phyloP scores from a whole-genome alignment of 495 filamentous ascomycete species.

The Penicillium cinerascens region DNA sequence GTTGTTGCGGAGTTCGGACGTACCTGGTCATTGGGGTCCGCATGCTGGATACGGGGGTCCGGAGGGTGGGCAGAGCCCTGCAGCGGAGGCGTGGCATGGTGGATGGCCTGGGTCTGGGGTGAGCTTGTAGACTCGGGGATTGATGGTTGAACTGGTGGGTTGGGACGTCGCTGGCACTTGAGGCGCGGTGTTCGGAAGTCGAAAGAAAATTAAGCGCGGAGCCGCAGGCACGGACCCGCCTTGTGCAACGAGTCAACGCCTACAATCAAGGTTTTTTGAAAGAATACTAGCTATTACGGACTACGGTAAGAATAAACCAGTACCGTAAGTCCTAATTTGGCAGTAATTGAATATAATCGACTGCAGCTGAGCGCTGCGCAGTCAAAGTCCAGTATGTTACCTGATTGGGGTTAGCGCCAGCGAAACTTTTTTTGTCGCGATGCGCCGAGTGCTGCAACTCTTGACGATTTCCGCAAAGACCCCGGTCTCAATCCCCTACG shows the following conservation, averaged over 20 bases:
- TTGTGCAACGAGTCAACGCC: not conserved
- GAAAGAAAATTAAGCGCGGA: slow-evolving; percentile 42
- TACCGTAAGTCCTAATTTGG: not conserved
- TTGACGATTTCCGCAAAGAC: slow-evolving; percentile 6
- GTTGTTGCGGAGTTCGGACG: slow-evolving; percentile 3
- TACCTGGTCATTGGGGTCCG: slow-evolving; percentile 25
- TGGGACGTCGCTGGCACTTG: slow-evolving; percentile 11
- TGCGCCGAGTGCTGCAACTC: slow-evolving; percentile 11
- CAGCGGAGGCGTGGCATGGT: slow-evolving; percentile 35
- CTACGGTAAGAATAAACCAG: not conserved
- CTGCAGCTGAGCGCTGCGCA: not conserved
- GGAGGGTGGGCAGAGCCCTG: slow-evolving; percentile 31
- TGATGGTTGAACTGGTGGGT: slow-evolving; percentile 6
- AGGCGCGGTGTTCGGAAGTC: slow-evolving; percentile 27
- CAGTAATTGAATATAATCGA: not conserved
- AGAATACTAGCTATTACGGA: not conserved
- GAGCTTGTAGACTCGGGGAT: slow-evolving; percentile 2
- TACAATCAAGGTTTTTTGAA: not conserved
- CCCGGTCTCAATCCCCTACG: not conserved
- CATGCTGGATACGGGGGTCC: slow-evolving; percentile 13
- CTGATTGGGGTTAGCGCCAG: slow-evolving; percentile 26
- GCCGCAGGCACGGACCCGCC: slow-evolving; percentile 36
- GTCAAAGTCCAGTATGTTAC: slow-evolving; percentile 7
- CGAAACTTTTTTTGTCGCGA: slow-evolving; percentile 28
- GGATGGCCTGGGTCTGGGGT: not conserved